Evolutionary conservation across 495 filamentous ascomycete genomes (phyloP).

Genomic region (Neurospora sp.): DNA sequence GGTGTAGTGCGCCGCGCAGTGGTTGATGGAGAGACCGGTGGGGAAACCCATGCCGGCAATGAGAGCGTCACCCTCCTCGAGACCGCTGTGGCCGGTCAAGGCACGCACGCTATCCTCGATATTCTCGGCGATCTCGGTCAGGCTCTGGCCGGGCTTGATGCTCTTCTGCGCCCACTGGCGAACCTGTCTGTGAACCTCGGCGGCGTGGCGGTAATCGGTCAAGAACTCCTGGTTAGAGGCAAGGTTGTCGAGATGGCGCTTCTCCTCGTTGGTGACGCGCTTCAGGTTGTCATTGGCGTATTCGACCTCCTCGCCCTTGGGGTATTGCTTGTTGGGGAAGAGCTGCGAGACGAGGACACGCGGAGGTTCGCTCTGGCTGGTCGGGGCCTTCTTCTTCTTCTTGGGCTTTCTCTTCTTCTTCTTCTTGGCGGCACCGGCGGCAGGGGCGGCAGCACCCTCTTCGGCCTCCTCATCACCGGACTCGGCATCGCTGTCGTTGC

Average conservation of each 20-base stretch:
- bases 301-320: conserved; percentile 72
- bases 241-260: conserved; percentile 73
- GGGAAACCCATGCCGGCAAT: conserved; percentile 85
- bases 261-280: conserved; percentile 80
- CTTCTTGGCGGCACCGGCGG: conserved; percentile 39
- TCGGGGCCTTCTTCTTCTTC: conserved; percentile 66
- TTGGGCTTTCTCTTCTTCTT: conserved; percentile 82
- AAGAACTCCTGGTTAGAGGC: conserved; percentile 62
- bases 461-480: conserved; percentile 51
- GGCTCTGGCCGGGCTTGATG: conserved; percentile 69
- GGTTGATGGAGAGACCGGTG: conserved; percentile 75
- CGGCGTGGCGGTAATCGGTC: conserved; percentile 75
- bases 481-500: conserved; percentile 49
- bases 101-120: conserved; percentile 81
- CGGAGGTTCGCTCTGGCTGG: conserved; percentile 67
- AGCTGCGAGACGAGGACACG: conserved; percentile 65
- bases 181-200: conserved; percentile 82
- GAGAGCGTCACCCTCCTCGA: conserved; percentile 69
- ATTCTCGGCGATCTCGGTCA: conserved; percentile 74
- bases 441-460: conserved; percentile 24
- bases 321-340: conserved; percentile 65
- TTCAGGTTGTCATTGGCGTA: conserved; percentile 65
- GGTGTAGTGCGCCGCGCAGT: conserved; percentile 82
- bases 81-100: conserved; percentile 63
- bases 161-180: conserved; percentile 72